Percentiles rank a stretch among this genome's conserved stretches.
These are phyloP conservation scores for Pseudoturritis turrita DNA, from an alignment of 345 rosid species.

Conservation along the genomic window DNA sequence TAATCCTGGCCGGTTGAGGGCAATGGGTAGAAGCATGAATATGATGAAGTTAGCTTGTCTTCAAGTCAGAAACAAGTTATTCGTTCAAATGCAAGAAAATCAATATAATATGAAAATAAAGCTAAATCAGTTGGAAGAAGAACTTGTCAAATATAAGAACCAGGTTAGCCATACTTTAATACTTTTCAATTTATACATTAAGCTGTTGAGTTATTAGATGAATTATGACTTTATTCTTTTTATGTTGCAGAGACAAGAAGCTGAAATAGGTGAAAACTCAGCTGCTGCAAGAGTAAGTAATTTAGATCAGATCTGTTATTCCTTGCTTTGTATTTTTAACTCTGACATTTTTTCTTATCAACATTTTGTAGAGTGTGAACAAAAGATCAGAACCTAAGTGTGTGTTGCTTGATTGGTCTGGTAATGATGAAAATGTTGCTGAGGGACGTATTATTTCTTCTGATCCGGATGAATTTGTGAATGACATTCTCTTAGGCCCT, in stretches of 20 bases:
- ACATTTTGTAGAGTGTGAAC: too few relatives aligned
- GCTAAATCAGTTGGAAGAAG: background rate
- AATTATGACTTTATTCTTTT: background rate
- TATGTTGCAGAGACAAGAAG: background rate
- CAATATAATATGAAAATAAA: background rate
- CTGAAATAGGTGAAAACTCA: too few relatives aligned
- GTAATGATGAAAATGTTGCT: too few relatives aligned
- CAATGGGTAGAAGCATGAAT: background rate
- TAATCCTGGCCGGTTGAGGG: background rate
- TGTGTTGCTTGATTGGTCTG: too few relatives aligned
- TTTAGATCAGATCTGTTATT: too few relatives aligned
- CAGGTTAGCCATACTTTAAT: background rate
- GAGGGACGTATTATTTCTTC: too few relatives aligned
- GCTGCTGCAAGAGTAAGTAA: too few relatives aligned
- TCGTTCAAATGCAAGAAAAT: background rate
- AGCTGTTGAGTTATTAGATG: background rate
- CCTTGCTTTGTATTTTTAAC: too few relatives aligned
- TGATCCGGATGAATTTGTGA: too few relatives aligned
- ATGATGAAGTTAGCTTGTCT: background rate
- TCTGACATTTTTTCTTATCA: too few relatives aligned
- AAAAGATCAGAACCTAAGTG: too few relatives aligned
- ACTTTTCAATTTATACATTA: background rate
- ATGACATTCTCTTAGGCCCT: too few relatives aligned
- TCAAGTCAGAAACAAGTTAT: background rate
- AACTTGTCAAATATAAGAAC: background rate